Evolutionary conservation across 139 green algal species (phyloP), one percentile per base, ranked within the genome.

Genomic region (Picochlorum sp.): DNA sequence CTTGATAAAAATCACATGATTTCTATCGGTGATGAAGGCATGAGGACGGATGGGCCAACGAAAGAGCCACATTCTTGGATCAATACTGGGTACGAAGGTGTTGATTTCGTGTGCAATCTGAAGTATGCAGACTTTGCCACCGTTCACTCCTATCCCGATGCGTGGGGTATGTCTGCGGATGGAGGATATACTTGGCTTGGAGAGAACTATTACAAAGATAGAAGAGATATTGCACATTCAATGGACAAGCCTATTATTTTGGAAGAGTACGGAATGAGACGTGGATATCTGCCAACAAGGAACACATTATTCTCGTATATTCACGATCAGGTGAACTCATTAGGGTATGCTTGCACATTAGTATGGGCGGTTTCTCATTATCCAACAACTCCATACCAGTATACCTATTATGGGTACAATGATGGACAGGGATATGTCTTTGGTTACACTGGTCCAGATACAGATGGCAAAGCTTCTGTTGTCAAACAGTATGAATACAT

Each of bases 261-360:
- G 61, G 75, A 81, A 45, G 75, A 81, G 51, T 76, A 68, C 38
- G 71, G 75, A 30, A 74, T 69, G 65, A 51, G 70, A 23, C 13
- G 30, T 23, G 63, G 63, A 14, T 70, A 61, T 45, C 28, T 70
- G 14, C 49, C 50, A 9, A 56, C 23, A 23, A 30, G 63, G 13
- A 31, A 70, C 23, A 15, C 15, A 15, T 31, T 70, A 11, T 20
- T 70, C 44, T 15, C 14, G 7, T 70, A 50, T 24, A 30, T 70
- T 21, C 30, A 57, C 20, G 49, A 51, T 31, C 11, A 30, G n/a
- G 63, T 49, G 21, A 24, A 45, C 5, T 21, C 10, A 15, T n/a
- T 34, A 38, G 21, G 23, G 30, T 70, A 70, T 60, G 63, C 63
- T 30, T 44, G 63, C 23, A 52, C 45, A 31, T 45, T 70, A 10